Conservation (phyloP, 305 asterid species). For the Fraxinus angustifolia region DNA sequence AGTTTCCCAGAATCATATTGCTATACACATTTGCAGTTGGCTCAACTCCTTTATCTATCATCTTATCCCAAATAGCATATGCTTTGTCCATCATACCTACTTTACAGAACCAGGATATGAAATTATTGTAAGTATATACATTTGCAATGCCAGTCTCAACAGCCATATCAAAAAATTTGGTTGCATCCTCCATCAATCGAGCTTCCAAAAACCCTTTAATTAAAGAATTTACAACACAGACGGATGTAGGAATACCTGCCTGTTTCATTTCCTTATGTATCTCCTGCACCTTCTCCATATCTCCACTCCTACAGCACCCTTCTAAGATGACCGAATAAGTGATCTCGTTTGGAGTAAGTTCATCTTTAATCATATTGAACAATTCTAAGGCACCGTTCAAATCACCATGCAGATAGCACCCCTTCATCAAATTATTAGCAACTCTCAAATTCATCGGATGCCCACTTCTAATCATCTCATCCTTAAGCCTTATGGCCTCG, state of each 20-base stretch:
- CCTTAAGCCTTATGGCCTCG: slow-evolving; percentile 61
- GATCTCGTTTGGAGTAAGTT: slow-evolving; percentile 58
- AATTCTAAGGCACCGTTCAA: slow-evolving; percentile 51
- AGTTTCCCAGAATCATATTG: slow-evolving; percentile 56
- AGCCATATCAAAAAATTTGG: slow-evolving; percentile 45
- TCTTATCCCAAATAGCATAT: slow-evolving; percentile 46
- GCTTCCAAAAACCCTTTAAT: slow-evolving; percentile 54
- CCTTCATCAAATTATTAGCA: slow-evolving; percentile 83
- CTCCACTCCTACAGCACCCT: slow-evolving; percentile 59
- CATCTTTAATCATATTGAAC: slow-evolving; percentile 45
- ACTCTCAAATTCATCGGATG: slow-evolving; percentile 56
- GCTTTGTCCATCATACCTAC: slow-evolving; percentile 53
- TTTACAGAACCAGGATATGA: slow-evolving; percentile 55
- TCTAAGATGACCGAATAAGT: slow-evolving; percentile 71
- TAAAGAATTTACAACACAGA: slow-evolving; percentile 50
- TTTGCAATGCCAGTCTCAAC: slow-evolving; percentile 55
- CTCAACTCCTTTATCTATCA: slow-evolving; percentile 49
- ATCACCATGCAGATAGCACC: slow-evolving; percentile 60
- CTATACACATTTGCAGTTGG: slow-evolving; percentile 55
- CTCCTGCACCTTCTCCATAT: slow-evolving; percentile 56
- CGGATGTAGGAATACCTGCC: slow-evolving; percentile 53
- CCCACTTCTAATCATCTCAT: slow-evolving; percentile 66
- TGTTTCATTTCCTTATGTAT: slow-evolving; percentile 52
- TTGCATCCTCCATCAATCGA: slow-evolving; percentile 45
- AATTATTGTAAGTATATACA: slow-evolving; percentile 52